Conservation (phyloP, 768 basidiomycete genomes). For the Collybia nuda region DNA sequence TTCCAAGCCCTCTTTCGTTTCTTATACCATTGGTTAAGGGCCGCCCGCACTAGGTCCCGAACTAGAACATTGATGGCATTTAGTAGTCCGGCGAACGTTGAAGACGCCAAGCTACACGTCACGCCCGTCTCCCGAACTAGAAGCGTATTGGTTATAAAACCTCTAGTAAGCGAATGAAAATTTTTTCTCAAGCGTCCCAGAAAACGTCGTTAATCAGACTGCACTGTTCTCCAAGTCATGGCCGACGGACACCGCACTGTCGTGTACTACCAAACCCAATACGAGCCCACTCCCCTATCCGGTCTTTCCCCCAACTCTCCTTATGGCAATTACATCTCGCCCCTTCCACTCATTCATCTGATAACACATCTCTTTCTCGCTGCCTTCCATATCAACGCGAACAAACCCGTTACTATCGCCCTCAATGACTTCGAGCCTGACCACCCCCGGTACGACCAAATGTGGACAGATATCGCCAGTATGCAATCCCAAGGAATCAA, state of each 20-base stretch:
- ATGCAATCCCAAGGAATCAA: slow-evolving; percentile 21
- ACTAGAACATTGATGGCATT: too few species aligned
- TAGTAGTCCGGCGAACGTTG: background rate
- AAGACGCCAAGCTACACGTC: background rate
- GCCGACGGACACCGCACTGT: slow-evolving; percentile 18
- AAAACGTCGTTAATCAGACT: background rate
- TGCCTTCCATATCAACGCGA: slow-evolving; percentile 20
- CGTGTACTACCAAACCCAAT: slow-evolving; percentile 26
- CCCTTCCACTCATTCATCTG: slow-evolving; percentile 16
- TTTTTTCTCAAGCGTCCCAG: background rate
- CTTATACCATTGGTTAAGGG: too few species aligned
- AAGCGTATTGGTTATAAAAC: background rate
- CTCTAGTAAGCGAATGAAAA: background rate
- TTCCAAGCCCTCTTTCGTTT: too few species aligned
- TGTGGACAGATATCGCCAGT: slow-evolving; percentile 21
- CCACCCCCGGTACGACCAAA: slow-evolving; percentile 16
- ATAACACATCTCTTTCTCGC: slow-evolving; percentile 23
- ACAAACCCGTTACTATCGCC: slow-evolving; percentile 8
- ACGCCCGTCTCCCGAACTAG: background rate
- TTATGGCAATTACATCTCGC: slow-evolving; percentile 17
- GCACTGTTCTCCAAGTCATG: slow-evolving; percentile 5
- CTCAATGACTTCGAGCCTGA: slow-evolving; percentile 19
- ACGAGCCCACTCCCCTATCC: slow-evolving; percentile 9
- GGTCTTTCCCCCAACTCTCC: too few species aligned
- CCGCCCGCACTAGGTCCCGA: too few species aligned